Percentiles rank a stretch among this genome's conserved stretches.
These are phyloP conservation scores for Camellia oleifera DNA, from an alignment of 179 eudicot genomes.

Conservation along the genomic window DNA sequence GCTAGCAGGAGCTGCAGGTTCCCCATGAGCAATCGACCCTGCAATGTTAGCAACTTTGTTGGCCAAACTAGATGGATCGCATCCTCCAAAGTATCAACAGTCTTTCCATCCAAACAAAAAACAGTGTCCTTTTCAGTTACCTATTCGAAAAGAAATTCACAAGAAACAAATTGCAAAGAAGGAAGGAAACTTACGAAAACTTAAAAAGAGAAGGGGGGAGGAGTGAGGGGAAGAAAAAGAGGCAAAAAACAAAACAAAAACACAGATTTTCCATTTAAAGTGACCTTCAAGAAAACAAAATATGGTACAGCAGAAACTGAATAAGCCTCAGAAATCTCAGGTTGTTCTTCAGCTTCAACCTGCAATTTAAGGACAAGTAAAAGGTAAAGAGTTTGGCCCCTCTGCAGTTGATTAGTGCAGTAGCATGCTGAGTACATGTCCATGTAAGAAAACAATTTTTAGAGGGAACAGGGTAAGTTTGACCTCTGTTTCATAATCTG, in stretches of 20 bases:
- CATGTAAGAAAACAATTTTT: too few relatives aligned
- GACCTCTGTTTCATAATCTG: too few relatives aligned
- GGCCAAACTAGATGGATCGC: conserved; percentile 89
- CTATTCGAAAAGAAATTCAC: background rate
- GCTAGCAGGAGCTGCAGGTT: conserved; percentile 91
- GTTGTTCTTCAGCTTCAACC: conserved; percentile 98
- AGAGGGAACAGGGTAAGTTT: too few relatives aligned
- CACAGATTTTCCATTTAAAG: background rate
- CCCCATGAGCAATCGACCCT: conserved; percentile 57
- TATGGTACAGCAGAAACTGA: conserved; percentile 91
- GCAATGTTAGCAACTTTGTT: conserved; percentile 89
- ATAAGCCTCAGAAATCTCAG: conserved; percentile 86
- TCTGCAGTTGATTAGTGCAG: too few relatives aligned
- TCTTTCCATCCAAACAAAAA: conserved; percentile 64
- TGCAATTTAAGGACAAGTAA: conserved; percentile 21
- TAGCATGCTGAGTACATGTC: too few relatives aligned
- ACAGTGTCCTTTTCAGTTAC: background rate
- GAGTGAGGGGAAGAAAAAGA: background rate
- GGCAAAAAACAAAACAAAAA: background rate
- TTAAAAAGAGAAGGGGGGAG: background rate
- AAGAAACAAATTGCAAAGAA: background rate
- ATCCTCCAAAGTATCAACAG: conserved; percentile 85
- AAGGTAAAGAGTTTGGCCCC: background rate
- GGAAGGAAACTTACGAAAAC: background rate
- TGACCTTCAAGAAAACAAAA: conserved; percentile 86